Conservation (phyloP, 2,329 filamentous ascomycete species). For the Penicillium sp. region DNA sequence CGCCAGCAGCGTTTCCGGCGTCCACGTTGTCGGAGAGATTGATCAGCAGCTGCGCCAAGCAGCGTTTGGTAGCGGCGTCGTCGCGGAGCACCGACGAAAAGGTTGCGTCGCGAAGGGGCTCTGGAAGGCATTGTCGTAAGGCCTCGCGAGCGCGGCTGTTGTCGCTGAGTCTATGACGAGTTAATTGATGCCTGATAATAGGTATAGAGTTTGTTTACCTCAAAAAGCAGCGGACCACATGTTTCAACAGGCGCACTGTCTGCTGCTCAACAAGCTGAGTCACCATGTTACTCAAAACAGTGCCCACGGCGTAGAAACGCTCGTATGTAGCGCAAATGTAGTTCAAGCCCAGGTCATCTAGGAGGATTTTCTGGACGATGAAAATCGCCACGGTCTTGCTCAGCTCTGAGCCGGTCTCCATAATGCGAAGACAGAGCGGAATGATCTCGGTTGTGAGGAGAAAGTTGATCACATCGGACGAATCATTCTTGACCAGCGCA, state of each 20-base stretch:
- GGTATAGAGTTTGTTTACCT: constrained; percentile 71
- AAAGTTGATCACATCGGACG: constrained; percentile 97
- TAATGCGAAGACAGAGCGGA: constrained; percentile 92
- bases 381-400: constrained; percentile 99
- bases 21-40: constrained; percentile 89
- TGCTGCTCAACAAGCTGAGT: constrained; percentile 96
- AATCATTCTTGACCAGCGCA: constrained; percentile 97
- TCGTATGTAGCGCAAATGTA: constrained; percentile 99
- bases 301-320: constrained; percentile 95
- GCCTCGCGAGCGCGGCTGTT: constrained; percentile 95
- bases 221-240: constrained; percentile 95
- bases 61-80: constrained; percentile 95
- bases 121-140: constrained; percentile 89
- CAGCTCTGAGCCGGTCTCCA: constrained; percentile 97
- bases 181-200: no score
- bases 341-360: constrained; percentile 93
- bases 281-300: constrained; percentile 97
- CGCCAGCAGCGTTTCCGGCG: constrained; percentile 40
- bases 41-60: constrained; percentile 92
- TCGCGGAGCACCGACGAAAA: constrained; percentile 95
- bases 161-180: constrained; percentile 80
- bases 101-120: constrained; percentile 96
- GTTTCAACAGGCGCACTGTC: constrained; percentile 91
- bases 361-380: constrained; percentile 97
- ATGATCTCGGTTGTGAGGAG: constrained; percentile 98